A percentile compares a stretch with the other conserved stretches of the same genome.
Evolutionary conservation across 495 filamentous ascomycete genomes (phyloP).

Genomic region (Glutinoglossum americanum): DNA sequence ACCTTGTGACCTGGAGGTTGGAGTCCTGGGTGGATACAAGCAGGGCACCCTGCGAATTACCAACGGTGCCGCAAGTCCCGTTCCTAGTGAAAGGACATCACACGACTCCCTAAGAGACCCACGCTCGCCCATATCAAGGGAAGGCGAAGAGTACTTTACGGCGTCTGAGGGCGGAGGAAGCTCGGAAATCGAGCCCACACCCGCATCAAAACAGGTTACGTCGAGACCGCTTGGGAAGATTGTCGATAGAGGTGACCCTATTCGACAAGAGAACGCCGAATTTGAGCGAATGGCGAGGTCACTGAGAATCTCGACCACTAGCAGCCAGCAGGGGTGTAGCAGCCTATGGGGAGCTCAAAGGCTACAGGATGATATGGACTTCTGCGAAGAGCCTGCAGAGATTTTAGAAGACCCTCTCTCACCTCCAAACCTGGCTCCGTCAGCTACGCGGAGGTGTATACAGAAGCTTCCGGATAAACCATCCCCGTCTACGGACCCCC

Average conservation of each 20-base stretch:
- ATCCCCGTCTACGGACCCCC: background rate
- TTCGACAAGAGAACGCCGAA: background rate
- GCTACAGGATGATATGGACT: background rate
- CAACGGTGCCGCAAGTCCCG: constrained; percentile 5
- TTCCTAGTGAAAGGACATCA: background rate
- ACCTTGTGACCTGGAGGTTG: constrained; percentile 3
- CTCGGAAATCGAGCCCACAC: background rate
- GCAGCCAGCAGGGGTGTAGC: background rate
- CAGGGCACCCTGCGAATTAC: constrained; percentile 4
- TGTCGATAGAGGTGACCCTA: background rate
- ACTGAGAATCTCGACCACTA: background rate
- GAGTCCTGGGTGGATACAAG: constrained; percentile 1
- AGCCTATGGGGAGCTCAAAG: background rate
- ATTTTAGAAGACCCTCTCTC: background rate
- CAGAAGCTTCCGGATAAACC: background rate
- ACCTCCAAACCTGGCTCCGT: background rate
- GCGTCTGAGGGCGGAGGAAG: background rate
- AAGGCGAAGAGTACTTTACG: background rate
- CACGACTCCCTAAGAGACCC: background rate
- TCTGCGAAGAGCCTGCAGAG: background rate
- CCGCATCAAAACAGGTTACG: background rate
- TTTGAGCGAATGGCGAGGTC: background rate
- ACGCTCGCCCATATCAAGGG: background rate
- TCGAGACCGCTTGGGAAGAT: background rate
- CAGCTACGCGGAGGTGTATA: background rate